These are phyloP conservation scores for Amaranthus hypochondriacus DNA, from an alignment of 148 eudicot genomes.

Conservation along the genomic window DNA sequence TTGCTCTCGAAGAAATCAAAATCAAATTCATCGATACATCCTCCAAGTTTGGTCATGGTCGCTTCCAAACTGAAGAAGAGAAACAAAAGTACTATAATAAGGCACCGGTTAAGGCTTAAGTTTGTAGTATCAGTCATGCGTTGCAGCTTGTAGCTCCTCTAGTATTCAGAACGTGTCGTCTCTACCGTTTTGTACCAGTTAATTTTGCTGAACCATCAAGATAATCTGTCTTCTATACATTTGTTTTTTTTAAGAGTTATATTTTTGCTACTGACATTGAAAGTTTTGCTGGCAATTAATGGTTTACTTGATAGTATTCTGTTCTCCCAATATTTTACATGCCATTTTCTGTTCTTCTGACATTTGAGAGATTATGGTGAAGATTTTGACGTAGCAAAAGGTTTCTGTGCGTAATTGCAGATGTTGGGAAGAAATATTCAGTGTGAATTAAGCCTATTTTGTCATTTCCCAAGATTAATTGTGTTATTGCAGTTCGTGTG, in stretches of 20 bases:
- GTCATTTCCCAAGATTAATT: too few relatives aligned
- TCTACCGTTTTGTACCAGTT: not conserved
- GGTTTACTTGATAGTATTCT: not conserved
- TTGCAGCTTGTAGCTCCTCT: not conserved
- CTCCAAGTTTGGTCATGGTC: constrained; percentile 92
- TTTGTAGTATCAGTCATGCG: not conserved
- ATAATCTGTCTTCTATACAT: constrained; percentile 7
- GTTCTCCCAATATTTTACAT: too few relatives aligned
- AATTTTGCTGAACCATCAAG: constrained; percentile 9
- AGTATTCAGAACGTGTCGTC: not conserved
- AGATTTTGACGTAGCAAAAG: too few relatives aligned
- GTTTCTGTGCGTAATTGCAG: too few relatives aligned
- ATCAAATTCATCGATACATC: constrained; percentile 90
- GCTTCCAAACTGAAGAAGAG: constrained; percentile 81
- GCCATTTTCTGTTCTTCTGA: too few relatives aligned
- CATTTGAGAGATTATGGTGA: too few relatives aligned
- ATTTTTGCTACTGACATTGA: constrained; percentile 11
- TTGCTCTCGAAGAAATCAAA: constrained; percentile 71
- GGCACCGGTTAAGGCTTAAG: constrained; percentile 41
- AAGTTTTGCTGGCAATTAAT: constrained; percentile 16
- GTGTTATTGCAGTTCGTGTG: too few relatives aligned
- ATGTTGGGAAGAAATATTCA: too few relatives aligned
- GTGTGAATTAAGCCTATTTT: too few relatives aligned
- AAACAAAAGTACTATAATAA: constrained; percentile 62
- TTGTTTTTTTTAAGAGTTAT: not conserved